These are phyloP conservation scores for Colletotrichum sp. DNA, from an alignment of 2,329 filamentous ascomycete genomes.

Conservation along the genomic window DNA sequence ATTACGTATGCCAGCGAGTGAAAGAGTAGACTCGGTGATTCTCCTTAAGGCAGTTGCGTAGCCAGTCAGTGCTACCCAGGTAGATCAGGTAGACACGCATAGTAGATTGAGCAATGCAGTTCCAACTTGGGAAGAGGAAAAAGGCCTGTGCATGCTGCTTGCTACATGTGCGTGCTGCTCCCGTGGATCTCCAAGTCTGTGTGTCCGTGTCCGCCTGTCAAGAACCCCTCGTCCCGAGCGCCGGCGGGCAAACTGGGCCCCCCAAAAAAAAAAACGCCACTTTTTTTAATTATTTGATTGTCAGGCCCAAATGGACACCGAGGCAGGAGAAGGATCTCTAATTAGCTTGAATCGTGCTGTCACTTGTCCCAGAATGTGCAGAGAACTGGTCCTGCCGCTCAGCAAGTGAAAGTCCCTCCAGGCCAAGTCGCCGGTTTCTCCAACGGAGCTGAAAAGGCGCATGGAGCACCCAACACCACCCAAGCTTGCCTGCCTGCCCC, in stretches of 20 bases:
- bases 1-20: neutral
- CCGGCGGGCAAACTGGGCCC: neutral
- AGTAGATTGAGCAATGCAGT: neutral
- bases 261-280: neutral
- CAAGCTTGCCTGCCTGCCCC: neutral
- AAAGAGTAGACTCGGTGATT: neutral
- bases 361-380: neutral
- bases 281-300: neutral
- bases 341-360: neutral
- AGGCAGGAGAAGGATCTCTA: neutral
- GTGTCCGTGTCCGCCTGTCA: neutral
- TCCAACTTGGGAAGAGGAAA: neutral
- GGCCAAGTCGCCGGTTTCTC: neutral
- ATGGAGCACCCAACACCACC: neutral
- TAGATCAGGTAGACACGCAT: no score
- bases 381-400: neutral
- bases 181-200: conserved; percentile 3
- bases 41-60: neutral
- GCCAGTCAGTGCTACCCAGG: neutral
- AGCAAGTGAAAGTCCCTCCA: neutral
- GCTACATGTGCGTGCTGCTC: neutral
- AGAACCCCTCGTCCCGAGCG: neutral
- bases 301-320: neutral
- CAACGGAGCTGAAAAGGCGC: neutral
- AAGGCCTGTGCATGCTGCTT: neutral